Percentiles rank a stretch among this genome's conserved stretches.
Evolutionary conservation across 805 yeast genomes (phyloP).

Genomic region (Candida ipomoeae): DNA sequence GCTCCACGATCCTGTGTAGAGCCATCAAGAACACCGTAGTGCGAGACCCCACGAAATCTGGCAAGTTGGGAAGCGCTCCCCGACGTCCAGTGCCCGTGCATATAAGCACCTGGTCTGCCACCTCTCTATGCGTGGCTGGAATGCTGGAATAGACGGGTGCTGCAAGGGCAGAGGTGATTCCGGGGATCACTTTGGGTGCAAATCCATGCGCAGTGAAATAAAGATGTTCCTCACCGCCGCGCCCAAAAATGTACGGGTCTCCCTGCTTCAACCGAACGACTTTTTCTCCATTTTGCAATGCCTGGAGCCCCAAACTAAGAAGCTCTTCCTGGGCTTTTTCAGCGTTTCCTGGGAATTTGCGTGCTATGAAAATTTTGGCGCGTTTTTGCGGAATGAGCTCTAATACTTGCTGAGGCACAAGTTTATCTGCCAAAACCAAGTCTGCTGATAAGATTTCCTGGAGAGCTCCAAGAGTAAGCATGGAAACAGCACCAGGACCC

Average conservation of each 20-base stretch:
- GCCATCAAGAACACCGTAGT: conserved; percentile 91
- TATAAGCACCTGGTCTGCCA: conserved; percentile 85
- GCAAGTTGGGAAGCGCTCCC: conserved; percentile 75
- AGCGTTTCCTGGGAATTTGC: conserved; percentile 95
- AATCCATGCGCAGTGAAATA: conserved; percentile 68
- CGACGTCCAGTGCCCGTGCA: conserved; percentile 94
- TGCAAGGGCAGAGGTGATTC: conserved; percentile 84
- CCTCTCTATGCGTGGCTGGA: conserved; percentile 89
- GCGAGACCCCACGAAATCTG: conserved; percentile 65
- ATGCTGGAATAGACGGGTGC: conserved; percentile 79
- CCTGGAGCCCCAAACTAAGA: conserved; percentile 64
- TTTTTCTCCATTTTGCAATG: conserved; percentile 58
- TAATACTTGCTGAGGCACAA: conserved; percentile 85
- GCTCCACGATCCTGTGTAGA: conserved; percentile 64
- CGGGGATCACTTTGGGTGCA: conserved; percentile 74
- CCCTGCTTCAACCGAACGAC: conserved; percentile 94
- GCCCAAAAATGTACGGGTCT: conserved; percentile 92
- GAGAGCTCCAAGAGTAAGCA: conserved; percentile 81
- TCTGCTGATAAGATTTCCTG: conserved; percentile 80
- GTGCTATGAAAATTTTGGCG: conserved; percentile 78
- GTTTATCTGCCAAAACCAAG: conserved; percentile 79
- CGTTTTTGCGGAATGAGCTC: conserved; percentile 68
- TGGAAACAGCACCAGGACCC: conserved; percentile 86
- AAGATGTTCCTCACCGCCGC: conserved; percentile 89
- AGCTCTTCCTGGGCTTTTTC: conserved; percentile 88